A percentile compares a stretch with the other conserved stretches of the same genome.
Conservation (phyloP, 2,329 filamentous ascomycete species). For the Aspergillus sp. region DNA sequence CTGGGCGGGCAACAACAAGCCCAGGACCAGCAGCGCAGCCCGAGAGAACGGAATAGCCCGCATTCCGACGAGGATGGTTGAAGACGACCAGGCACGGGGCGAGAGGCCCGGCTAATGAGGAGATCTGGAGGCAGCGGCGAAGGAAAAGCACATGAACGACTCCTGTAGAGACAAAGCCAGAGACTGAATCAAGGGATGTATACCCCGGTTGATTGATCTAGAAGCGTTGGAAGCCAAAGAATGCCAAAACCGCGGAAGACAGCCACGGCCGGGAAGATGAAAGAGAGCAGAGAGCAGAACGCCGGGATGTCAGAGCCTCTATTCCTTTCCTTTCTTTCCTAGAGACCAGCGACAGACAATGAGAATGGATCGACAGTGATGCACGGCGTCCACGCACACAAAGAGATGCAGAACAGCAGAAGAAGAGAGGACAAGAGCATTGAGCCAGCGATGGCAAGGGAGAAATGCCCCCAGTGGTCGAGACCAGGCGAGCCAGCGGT, state of each 20-base stretch:
- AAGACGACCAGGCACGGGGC: not conserved
- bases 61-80: slow-evolving; percentile 12
- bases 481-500: slow-evolving; percentile 5
- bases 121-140: not conserved
- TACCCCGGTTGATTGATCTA: no score
- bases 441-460: no score
- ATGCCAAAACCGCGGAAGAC: not conserved
- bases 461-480: no score
- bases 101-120: slow-evolving; percentile 1
- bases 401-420: no score
- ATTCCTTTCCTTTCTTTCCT: no score
- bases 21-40: slow-evolving; percentile 18
- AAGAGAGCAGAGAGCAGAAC: not conserved
- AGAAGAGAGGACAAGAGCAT: not conserved
- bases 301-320: not conserved
- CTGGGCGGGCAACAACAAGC: slow-evolving; percentile 16
- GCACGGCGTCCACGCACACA: no score
- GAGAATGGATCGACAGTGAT: no score
- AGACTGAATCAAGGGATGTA: no score
- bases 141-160: not conserved
- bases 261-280: not conserved
- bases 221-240: not conserved
- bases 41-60: slow-evolving; percentile 12
- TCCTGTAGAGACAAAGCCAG: not conserved
- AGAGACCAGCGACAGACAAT: no score